Base-by-base conservation (phyloP, 768 basidiomycete genomes). In the Serendipita sp. region DNA sequence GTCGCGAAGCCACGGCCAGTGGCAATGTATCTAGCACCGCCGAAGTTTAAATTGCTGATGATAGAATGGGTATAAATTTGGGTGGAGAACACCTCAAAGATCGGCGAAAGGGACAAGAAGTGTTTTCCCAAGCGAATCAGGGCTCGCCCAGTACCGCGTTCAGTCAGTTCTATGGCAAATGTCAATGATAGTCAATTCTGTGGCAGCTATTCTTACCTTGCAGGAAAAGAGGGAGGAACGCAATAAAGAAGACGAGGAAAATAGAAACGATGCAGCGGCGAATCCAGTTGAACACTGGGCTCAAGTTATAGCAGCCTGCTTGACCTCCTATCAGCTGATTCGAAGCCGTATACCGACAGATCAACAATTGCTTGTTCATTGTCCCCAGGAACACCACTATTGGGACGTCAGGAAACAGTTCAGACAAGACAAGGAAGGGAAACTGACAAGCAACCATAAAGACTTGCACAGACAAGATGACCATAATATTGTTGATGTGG, bases 401-500 rank as follows among this genome's bases (percentile, higher is more conserved):
- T 68, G 65, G 5, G 41, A 41, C 13, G 41, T 41, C 41, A 41
- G 41, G 5, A 41, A 7, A 44, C 13, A 16, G 11, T 2, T 62
- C 32, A 63, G 32, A 28, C 66, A 23, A 34, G 65, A 64, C 36
- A 41, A 7, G 13, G 13, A 41, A 13, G 41, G 41, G 58, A 15
- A 7, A 82, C 89, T 70, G 72, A 91, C 90, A 83, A 3, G 92
- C 91, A 63, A 95, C 79, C 70, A 98, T 82, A 81, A 99, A 98
- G 66, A 94, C 77, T 74, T 97, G 95, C 32, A 98, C 90, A 44
- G 96, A 95, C 68, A 96, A 76, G 72, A 99, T 99, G 75, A 99
- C 89, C 73, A 98, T 79, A 84, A 98, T 98, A 74, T 98, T 99
- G 81, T 99, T 97, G 78, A 99, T 95, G 73, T 98, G 96, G 86